A percentile compares a stretch with the other conserved stretches of the same genome.
Evolutionary conservation across 176 grass and related monocot genomes (phyloP).

Genomic region (Elymus sibiricus): DNA sequence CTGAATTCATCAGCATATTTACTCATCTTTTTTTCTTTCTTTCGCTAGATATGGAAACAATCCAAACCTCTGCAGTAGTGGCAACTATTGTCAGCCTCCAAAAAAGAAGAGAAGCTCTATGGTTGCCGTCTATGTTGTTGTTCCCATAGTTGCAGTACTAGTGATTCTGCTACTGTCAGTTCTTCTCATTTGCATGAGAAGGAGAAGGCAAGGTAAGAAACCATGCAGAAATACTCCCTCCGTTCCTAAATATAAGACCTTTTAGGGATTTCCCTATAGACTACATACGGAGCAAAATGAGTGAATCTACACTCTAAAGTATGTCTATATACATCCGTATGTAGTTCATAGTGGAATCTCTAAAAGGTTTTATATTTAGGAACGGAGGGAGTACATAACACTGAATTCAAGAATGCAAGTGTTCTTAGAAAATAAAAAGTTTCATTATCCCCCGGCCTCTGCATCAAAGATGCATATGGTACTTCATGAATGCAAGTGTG

Average conservation of each 20-base stretch:
- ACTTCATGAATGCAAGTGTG: not conserved
- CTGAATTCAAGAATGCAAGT: not conserved
- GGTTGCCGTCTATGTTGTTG: conserved; percentile 33
- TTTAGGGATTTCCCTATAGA: too few species aligned
- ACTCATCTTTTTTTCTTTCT: not conserved
- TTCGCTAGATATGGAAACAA: conserved; percentile 45
- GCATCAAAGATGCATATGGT: not conserved
- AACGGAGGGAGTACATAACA: too few species aligned
- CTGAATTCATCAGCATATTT: not conserved
- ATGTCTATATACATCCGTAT: too few species aligned
- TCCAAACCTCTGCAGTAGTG: conserved; percentile 37
- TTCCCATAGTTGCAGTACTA: conserved; percentile 27
- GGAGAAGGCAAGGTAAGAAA: conserved; percentile 22
- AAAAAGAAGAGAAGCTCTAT: conserved; percentile 32
- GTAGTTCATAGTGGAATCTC: too few species aligned
- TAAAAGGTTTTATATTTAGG: too few species aligned
- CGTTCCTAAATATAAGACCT: too few species aligned
- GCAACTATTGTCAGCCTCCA: conserved; percentile 19
- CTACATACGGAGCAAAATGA: too few species aligned
- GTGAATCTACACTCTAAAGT: too few species aligned
- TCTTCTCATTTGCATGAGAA: conserved; percentile 22
- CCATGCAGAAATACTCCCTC: not conserved
- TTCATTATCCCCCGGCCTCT: not conserved
- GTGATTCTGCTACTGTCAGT: conserved; percentile 12
- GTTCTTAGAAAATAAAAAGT: not conserved